Evolutionary conservation across 2,329 filamentous ascomycete genomes (phyloP).

Genomic region (Cercospora zeae-maydis): DNA sequence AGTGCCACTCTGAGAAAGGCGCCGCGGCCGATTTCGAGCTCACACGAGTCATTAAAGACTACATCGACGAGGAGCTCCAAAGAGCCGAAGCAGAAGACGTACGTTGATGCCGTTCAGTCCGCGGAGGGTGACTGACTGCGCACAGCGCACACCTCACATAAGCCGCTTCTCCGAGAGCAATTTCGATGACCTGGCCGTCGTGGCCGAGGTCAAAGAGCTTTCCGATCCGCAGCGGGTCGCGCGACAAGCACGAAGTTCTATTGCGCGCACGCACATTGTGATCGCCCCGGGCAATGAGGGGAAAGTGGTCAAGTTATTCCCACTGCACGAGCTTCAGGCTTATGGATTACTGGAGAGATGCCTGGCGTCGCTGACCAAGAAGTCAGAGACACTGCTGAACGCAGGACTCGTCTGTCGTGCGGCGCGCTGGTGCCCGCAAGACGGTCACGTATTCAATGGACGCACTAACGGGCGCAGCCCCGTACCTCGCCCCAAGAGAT

Average conservation of each 20-base stretch:
- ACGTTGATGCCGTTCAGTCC: constrained; percentile 1
- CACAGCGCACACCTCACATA: constrained; percentile 16
- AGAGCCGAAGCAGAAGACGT: constrained; percentile 17
- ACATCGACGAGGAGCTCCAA: constrained; percentile 22
- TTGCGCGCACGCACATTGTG: constrained; percentile 18
- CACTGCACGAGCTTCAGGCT: constrained; percentile 17
- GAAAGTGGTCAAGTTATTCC: constrained; percentile 18
- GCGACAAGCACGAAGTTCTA: neutral
- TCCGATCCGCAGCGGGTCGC: neutral
- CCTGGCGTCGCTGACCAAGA: constrained; percentile 11
- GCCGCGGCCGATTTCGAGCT: constrained; percentile 24
- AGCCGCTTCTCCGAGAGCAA: constrained; percentile 25
- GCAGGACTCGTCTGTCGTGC: constrained; percentile 23
- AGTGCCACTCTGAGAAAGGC: constrained; percentile 19
- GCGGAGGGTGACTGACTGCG: neutral
- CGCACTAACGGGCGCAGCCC: constrained; percentile 14
- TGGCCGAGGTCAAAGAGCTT: constrained; percentile 12
- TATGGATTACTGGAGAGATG: constrained; percentile 23
- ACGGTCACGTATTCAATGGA: constrained; percentile 29
- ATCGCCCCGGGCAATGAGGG: constrained; percentile 12
- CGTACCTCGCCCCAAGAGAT: neutral
- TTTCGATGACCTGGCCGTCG: constrained; percentile 19
- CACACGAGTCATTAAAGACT: constrained; percentile 13
- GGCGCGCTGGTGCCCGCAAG: constrained; percentile 13
- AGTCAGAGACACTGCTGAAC: constrained; percentile 7